Evolutionary conservation across 257 asterid species (phyloP), one percentile per base, ranked within the genome.

Genomic region (Capsicum pubescens): DNA sequence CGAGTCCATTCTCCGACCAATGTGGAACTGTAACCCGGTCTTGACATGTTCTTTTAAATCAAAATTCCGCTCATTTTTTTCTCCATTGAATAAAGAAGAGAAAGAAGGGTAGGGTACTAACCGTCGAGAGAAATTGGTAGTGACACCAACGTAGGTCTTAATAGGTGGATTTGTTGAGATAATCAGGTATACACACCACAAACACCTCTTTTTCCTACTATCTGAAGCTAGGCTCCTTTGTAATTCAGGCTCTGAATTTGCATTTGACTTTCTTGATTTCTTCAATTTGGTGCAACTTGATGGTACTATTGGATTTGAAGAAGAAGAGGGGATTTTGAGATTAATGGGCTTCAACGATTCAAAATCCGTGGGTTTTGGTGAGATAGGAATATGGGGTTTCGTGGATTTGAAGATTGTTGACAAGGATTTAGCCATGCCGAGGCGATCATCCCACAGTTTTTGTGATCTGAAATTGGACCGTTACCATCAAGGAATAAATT

Each of bases 81-180:
- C 11, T 44, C 14, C 54, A 10, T 11, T 44, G 44, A 81, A 81
- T 61, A 71, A 42, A 82, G 78, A 39, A 55, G 79, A 8, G 79
- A 8, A 64, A 82, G 44, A 64, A 8, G 55, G 55, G 42, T 4
- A 39, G 42, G 42, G 46, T 15, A 76, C 83, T 19, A 86, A 93
- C 98, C 98, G 96, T 83, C 94, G 94, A 79, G 91, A 82, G 88
- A 95, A 93, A 87, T 91, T 88, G 87, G 90, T 92, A 81, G 98
- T 93, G 84, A 91, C 95, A 3, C 98, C 98, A 36, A 95, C 97
- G 69, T 95, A 95, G 9, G 98, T 93, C 80, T 93, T 95, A 86
- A 87, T 87, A 2, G 98, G 98, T 17, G 93, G 88, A 48, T 91
- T 92, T 80, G 93, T 91, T 74, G 98, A 95, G 83, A 95, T 89